Evolutionary conservation across 768 basidiomycete genomes (phyloP), one percentile per base, ranked within the genome.

Genomic region (Daedaleopsis sinensis): DNA sequence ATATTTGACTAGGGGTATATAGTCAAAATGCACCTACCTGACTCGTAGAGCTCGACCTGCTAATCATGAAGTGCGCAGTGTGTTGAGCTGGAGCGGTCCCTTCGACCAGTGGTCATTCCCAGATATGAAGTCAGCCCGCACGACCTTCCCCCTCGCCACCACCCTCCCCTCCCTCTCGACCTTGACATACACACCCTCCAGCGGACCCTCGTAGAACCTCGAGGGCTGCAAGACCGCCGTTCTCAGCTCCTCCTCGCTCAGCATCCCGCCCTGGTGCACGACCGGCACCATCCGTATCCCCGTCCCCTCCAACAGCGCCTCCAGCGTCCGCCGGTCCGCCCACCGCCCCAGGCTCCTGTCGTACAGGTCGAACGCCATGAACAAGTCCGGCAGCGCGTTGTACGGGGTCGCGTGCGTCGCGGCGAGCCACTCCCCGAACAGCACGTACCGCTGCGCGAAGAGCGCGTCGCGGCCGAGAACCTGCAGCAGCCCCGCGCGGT

Each of bases 341-440:
- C 80, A 87, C 7, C 65, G 68, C 6, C 68, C 68, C 7, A 76
- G 78, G 36, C 71, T 74, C 47, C 86, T 79, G 67, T 88, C 86
- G 67, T 81, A 86, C 39, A 86, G 56, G 64, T 86, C 85, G 67
- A 83, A 87, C 2, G 84, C 85, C 57, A 87, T 68, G 72, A 88
- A 86, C 44, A 73, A 77, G 64, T 82, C 81, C 1, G 84, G 83
- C 11, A 88, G 80, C 18, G 69, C 67, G 9, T 79, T 78, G 71
- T 87, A 87, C 5, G 81, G 69, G 52, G 87, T 84, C 6, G 85
- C 86, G 70, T 87, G 86, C 15, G 82, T 85, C 36, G 82, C 84
- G 43, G 76, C 82, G 67, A 85, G 74, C 85, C 87, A 88, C 70
- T 89, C 86, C 36, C 87, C 87, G 62, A 79, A 87, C 7, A 87